Percentiles rank a stretch among this genome's conserved stretches.
These are phyloP conservation scores for Pythium pyrilobum DNA, from an alignment of 352 stramenopile species.

Conservation along the genomic window DNA sequence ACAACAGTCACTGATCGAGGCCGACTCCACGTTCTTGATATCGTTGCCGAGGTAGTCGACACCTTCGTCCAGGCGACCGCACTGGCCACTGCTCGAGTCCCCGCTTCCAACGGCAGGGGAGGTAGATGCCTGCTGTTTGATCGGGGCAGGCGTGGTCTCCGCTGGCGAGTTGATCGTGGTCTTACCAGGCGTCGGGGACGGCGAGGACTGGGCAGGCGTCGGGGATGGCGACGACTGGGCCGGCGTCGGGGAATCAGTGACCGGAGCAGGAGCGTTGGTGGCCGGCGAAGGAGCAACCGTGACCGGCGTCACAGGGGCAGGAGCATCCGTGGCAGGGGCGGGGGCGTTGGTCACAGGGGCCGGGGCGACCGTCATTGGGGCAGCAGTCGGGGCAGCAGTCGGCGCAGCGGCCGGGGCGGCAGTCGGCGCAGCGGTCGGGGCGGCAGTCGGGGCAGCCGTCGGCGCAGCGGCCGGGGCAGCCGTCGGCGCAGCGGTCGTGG, in stretches of 20 bases:
- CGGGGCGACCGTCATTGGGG: not conserved
- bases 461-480: not conserved
- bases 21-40: slow-evolving; percentile 12
- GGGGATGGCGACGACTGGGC: not conserved
- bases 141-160: slow-evolving; percentile 11
- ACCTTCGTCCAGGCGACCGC: slow-evolving; percentile 18
- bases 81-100: slow-evolving; percentile 1
- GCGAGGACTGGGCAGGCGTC: not conserved
- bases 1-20: slow-evolving; percentile 21
- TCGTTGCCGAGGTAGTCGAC: slow-evolving; percentile 36
- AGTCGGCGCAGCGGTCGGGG: not conserved
- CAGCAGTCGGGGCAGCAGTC: slow-evolving; percentile 1
- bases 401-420: slow-evolving; percentile 1
- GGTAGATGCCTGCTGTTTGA: slow-evolving; percentile 1
- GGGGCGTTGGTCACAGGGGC: not conserved
- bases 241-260: slow-evolving; percentile 2
- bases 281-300: not conserved
- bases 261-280: not conserved
- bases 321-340: not conserved
- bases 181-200: not conserved
- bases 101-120: not conserved
- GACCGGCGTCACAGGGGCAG: not conserved
- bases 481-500: not conserved
- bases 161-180: slow-evolving; percentile 5
- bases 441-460: not conserved